Percentiles rank a stretch among this genome's conserved stretches.
Evolutionary conservation across 352 stramenopile genomes (phyloP).

Genomic region (Peronospora tabacina): DNA sequence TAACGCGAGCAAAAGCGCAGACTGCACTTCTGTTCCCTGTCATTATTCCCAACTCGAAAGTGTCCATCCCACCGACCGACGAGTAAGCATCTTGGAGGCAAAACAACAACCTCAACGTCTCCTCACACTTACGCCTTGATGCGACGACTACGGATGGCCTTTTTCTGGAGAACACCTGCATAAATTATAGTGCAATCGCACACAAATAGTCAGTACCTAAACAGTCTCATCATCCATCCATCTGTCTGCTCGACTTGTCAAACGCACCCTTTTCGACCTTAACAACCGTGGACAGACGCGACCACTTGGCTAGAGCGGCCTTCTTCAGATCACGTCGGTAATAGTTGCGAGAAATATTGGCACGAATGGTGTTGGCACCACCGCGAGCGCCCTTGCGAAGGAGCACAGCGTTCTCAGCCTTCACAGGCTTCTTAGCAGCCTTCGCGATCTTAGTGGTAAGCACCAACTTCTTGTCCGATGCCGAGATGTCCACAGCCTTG

Average conservation of each 20-base stretch:
- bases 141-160: slow-evolving; percentile 75
- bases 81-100: slow-evolving; percentile 1
- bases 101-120: slow-evolving; percentile 11
- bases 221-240: neutral
- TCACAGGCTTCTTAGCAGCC: slow-evolving; percentile 56
- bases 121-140: slow-evolving; percentile 57
- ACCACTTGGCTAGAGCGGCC: slow-evolving; percentile 79
- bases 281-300: slow-evolving; percentile 75
- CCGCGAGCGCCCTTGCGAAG: slow-evolving; percentile 80
- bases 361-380: slow-evolving; percentile 79
- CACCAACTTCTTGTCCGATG: slow-evolving; percentile 83
- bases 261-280: slow-evolving; percentile 83
- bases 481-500: slow-evolving; percentile 89
- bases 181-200: slow-evolving; percentile 1
- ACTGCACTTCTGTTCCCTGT: slow-evolving; percentile 37
- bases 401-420: slow-evolving; percentile 61
- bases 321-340: slow-evolving; percentile 85
- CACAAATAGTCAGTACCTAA: slow-evolving; percentile 1
- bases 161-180: slow-evolving; percentile 69
- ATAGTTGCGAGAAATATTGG: slow-evolving; percentile 85
- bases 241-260: neutral
- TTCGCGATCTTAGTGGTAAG: slow-evolving; percentile 81
- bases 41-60: slow-evolving; percentile 47
- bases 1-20: slow-evolving; percentile 26
- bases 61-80: slow-evolving; percentile 2